Evolutionary conservation across 2,329 filamentous ascomycete species (phyloP), one percentile per base, ranked within the genome.

Genomic region (Pestalotiopsis sp.): DNA sequence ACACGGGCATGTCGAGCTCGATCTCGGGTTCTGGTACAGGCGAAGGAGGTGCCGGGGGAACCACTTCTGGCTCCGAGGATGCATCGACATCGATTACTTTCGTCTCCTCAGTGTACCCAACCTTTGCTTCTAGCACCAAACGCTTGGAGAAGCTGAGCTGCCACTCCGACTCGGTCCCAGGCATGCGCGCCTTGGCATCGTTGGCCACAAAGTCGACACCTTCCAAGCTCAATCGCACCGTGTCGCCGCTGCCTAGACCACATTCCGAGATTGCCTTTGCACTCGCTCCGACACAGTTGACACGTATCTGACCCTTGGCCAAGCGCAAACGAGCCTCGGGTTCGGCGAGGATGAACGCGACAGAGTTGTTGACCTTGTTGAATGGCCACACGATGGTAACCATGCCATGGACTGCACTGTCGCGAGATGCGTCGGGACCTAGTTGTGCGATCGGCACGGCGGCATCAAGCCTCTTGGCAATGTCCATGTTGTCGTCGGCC

Each of bases 301-400:
- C 88, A 68, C 94, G 91, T 25, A 97, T 89, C 80, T 97, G 94
- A 13, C 95, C 95, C 72, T 88, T 91, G 56, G 87, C 85, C 71
- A 90, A 89, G 68, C 95, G 92, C 64, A 95, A 85, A 62, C 93
- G 91, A 75, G 95, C 92, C 78, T 98, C 94, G 60, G 91, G 90
- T 75, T 98, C 95, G 60, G 93, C 93, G 41, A 98, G 87, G 23
- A 97, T 87, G 64, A 98, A 90, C 31, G 93, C 91, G 73, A 94
- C 87, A 52, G 90, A 90, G 66, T 87, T 88, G 38, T 88, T 92
- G 31, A 93, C 89, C 25, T 92, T 92, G 72, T 93, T 97, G 80
- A 93, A 98, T 0, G 95, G 95, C 95, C 95, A 98, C 68, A 93
- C 90, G 45, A 98, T 89, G 9, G 94, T 95, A 25, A 98, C 89